A percentile compares a stretch with the other conserved stretches of the same genome.
Evolutionary conservation across 768 basidiomycete species (phyloP).

Genomic region (Mycena alexandri): DNA sequence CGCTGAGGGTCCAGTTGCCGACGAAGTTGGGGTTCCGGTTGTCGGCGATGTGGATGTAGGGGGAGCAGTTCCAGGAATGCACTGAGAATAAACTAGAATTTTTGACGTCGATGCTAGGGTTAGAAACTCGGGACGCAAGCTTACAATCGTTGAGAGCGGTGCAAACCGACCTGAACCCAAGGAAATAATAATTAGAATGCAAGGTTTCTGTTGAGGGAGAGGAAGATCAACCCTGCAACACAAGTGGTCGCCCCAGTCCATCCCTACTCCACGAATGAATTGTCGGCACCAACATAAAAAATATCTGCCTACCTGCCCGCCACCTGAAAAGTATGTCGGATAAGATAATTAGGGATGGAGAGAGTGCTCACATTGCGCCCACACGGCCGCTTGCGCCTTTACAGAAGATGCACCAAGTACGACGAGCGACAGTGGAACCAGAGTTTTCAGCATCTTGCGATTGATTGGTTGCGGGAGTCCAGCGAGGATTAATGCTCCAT

Average conservation of each 20-base stretch:
- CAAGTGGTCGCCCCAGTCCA: conserved; percentile 17
- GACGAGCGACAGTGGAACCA: too few species aligned
- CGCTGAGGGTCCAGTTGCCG: conserved; percentile 35
- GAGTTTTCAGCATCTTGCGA: too few species aligned
- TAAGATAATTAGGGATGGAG: too few species aligned
- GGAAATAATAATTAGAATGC: too few species aligned
- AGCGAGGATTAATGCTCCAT: too few species aligned
- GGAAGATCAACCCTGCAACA: not conserved
- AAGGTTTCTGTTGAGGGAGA: too few species aligned
- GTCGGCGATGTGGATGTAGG: conserved; percentile 24
- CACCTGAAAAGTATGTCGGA: conserved; percentile 2
- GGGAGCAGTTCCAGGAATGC: conserved; percentile 44
- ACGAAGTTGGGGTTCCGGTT: conserved; percentile 27
- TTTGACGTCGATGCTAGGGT: not conserved
- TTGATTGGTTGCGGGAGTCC: too few species aligned
- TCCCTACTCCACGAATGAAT: not conserved
- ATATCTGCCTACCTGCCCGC: not conserved
- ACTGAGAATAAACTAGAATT: conserved; percentile 39
- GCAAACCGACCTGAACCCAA: not conserved
- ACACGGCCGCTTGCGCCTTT: too few species aligned
- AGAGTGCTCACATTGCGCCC: too few species aligned
- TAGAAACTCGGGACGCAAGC: not conserved
- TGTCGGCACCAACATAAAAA: not conserved
- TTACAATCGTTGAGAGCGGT: conserved; percentile 6
- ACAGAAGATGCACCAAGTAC: too few species aligned